Conservation (phyloP, 2,329 filamentous ascomycete genomes). For the Apiospora hydei region DNA sequence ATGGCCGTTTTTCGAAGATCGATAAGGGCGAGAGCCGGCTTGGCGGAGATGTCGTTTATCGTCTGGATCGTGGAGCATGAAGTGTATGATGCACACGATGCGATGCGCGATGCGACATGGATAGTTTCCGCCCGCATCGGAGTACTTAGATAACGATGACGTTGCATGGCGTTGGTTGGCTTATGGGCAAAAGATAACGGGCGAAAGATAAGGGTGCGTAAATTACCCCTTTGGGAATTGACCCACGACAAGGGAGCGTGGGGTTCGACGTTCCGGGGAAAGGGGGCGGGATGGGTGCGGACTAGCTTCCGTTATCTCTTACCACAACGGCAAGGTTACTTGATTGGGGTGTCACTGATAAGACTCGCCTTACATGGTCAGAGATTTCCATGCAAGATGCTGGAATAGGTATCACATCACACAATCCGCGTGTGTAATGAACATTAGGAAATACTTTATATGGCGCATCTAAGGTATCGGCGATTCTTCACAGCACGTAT, state of each 20-base stretch:
- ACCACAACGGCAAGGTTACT: background rate
- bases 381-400: background rate
- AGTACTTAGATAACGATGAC: background rate
- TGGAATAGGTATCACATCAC: background rate
- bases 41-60: background rate
- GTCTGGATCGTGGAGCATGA: background rate
- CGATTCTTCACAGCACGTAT: background rate
- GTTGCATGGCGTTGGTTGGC: background rate
- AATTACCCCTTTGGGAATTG: constrained; percentile 18
- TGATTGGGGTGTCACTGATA: background rate
- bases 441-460: background rate
- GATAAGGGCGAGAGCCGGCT: background rate
- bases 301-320: constrained; percentile 1
- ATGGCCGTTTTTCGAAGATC: too few relatives aligned
- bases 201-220: constrained; percentile 22
- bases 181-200: background rate
- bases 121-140: background rate
- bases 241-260: background rate
- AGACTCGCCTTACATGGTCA: background rate
- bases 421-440: background rate
- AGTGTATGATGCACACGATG: background rate
- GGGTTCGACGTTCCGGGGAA: background rate
- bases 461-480: background rate
- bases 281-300: background rate
- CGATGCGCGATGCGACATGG: background rate